Percentiles rank a stretch among this genome's conserved stretches.
Conservation (phyloP, 2,329 filamentous ascomycete species). For the Beauveria australis region DNA sequence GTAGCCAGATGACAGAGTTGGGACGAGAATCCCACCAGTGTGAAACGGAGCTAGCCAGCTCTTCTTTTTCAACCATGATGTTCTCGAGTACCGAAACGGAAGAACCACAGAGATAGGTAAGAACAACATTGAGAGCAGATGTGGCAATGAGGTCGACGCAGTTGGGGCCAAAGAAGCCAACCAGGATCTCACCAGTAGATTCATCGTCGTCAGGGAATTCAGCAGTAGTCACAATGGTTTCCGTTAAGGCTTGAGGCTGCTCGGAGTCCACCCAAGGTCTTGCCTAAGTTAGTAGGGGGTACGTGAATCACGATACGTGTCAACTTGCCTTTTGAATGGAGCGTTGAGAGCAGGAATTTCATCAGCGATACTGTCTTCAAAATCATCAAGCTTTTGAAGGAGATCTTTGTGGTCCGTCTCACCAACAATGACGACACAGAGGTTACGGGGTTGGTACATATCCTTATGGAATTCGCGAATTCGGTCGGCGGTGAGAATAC, state of each 20-base stretch:
- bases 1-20: conserved; percentile 76
- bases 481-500: conserved; percentile 75
- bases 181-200: conserved; percentile 77
- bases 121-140: conserved; percentile 68
- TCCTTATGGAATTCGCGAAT: conserved; percentile 92
- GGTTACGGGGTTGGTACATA: conserved; percentile 97
- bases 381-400: conserved; percentile 72
- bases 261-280: conserved; percentile 84
- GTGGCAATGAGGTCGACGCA: conserved; percentile 61
- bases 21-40: conserved; percentile 74
- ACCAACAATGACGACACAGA: conserved; percentile 86
- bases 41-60: conserved; percentile 77
- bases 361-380: conserved; percentile 78
- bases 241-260: conserved; percentile 62
- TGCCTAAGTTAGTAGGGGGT: not conserved
- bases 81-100: conserved; percentile 91
- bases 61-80: conserved; percentile 83
- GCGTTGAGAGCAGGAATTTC: conserved; percentile 68
- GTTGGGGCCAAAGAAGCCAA: conserved; percentile 80
- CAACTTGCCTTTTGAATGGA: conserved; percentile 59
- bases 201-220: conserved; percentile 97
- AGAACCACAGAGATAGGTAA: conserved; percentile 85
- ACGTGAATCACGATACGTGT: not conserved
- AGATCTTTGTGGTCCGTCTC: conserved; percentile 79
- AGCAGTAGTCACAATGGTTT: conserved; percentile 68